Evolutionary conservation across 1,139 yeast genomes (phyloP).

Genomic region (Taphrina sp.): DNA sequence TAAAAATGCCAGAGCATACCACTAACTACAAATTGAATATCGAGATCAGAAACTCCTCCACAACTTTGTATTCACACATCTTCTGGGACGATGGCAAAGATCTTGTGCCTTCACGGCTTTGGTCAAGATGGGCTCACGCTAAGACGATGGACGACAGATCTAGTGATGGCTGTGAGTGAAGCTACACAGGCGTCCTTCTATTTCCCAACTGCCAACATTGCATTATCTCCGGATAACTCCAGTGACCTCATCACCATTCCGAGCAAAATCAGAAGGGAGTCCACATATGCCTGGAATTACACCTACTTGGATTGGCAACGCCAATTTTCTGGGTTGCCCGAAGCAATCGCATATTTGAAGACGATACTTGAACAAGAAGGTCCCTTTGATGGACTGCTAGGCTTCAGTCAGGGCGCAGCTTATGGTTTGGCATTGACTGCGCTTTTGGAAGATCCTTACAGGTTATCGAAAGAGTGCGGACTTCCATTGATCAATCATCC

Average conservation of each 20-base stretch:
- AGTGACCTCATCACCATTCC: conserved; percentile 22
- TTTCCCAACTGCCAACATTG: conserved; percentile 28
- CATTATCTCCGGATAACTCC: conserved; percentile 19
- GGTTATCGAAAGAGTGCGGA: conserved; percentile 10
- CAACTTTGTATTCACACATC: too few species aligned
- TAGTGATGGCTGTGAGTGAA: conserved; percentile 9
- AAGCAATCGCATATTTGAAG: conserved; percentile 13
- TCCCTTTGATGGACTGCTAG: conserved; percentile 83
- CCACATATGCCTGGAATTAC: conserved; percentile 31
- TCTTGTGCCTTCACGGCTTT: conserved; percentile 28
- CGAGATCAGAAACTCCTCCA: too few species aligned
- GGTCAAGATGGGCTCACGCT: conserved; percentile 22
- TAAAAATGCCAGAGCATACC: too few species aligned
- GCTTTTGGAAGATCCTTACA: conserved; percentile 15
- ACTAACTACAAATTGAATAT: too few species aligned
- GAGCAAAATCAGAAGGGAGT: conserved; percentile 4
- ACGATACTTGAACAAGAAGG: conserved; percentile 58
- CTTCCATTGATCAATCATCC: conserved; percentile 43
- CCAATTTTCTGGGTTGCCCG: conserved; percentile 23
- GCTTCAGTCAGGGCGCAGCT: conserved; percentile 94
- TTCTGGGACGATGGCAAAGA: conserved; percentile 14
- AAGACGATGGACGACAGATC: conserved; percentile 11
- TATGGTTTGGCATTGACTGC: conserved; percentile 50
- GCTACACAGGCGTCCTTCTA: conserved; percentile 6
- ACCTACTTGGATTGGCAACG: conserved; percentile 31